These are phyloP conservation scores for Misopates orontium DNA, from an alignment of 257 asterid genomes.

Conservation along the genomic window DNA sequence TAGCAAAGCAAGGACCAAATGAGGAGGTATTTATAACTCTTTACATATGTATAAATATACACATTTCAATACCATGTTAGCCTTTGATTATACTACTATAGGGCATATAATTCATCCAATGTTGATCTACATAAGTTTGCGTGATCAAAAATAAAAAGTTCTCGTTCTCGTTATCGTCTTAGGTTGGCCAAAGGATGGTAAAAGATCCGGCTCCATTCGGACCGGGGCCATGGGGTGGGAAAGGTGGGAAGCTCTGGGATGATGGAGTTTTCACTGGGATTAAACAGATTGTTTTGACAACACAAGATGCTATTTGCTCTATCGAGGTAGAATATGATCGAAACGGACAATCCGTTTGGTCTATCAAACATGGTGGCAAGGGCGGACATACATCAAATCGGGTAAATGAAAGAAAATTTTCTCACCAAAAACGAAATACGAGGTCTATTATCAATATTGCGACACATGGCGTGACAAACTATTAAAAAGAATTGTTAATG, in stretches of 20 bases:
- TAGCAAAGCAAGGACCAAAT: slow-evolving; percentile 44
- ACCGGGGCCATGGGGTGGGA: slow-evolving; percentile 96
- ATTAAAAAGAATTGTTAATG: no score
- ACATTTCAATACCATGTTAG: neutral
- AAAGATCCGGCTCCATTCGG: slow-evolving; percentile 73
- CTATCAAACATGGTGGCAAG: slow-evolving; percentile 71
- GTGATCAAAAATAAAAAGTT: slow-evolving; percentile 2
- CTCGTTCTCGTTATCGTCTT: slow-evolving; percentile 1
- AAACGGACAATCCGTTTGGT: slow-evolving; percentile 85
- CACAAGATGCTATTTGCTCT: slow-evolving; percentile 53
- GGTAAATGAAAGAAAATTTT: no score
- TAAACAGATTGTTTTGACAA: slow-evolving; percentile 57
- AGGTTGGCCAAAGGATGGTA: slow-evolving; percentile 46
- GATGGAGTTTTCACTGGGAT: slow-evolving; percentile 83
- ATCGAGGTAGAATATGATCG: slow-evolving; percentile 82
- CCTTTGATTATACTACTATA: neutral
- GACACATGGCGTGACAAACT: no score
- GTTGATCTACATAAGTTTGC: neutral
- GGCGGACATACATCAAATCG: slow-evolving; percentile 47
- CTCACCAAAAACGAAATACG: no score
- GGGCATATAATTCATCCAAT: neutral
- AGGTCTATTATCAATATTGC: no score
- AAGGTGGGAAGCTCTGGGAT: slow-evolving; percentile 86
- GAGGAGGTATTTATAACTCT: slow-evolving; percentile 45
- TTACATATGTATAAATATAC: neutral